phyloP scores from a whole-genome alignment of 805 yeast genomes.

The Lachancea sp. region DNA sequence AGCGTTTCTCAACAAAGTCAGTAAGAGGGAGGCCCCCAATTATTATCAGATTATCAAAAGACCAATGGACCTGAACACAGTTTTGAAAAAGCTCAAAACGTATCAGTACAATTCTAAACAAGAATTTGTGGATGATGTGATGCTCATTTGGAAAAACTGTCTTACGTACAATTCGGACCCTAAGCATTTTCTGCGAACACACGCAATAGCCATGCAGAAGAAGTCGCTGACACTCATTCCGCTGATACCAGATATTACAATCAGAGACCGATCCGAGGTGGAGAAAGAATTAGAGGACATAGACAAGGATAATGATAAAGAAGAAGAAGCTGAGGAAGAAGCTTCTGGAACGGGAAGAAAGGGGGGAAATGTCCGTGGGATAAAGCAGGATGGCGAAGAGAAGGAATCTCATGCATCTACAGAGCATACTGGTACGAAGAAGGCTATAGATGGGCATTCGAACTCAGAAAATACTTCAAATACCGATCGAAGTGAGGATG shows the following conservation, averaged over 20 bases:
- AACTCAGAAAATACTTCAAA: not conserved
- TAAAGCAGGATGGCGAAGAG: slow-evolving; percentile 24
- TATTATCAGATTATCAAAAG: slow-evolving; percentile 82
- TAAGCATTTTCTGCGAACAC: slow-evolving; percentile 79
- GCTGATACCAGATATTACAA: slow-evolving; percentile 79
- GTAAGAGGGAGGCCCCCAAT: slow-evolving; percentile 96
- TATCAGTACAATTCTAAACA: slow-evolving; percentile 78
- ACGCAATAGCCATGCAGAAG: slow-evolving; percentile 95
- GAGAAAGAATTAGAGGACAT: slow-evolving; percentile 55
- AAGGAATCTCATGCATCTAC: slow-evolving; percentile 16
- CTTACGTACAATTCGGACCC: slow-evolving; percentile 92
- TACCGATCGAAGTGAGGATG: not conserved
- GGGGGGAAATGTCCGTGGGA: slow-evolving; percentile 32
- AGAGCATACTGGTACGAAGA: slow-evolving; percentile 32
- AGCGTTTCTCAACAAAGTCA: slow-evolving; percentile 91
- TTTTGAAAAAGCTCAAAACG: slow-evolving; percentile 77
- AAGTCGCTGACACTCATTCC: slow-evolving; percentile 72
- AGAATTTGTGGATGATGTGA: slow-evolving; percentile 90
- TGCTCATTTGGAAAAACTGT: slow-evolving; percentile 95
- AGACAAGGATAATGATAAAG: slow-evolving; percentile 35
- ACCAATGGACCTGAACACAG: slow-evolving; percentile 96
- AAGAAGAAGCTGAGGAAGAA: slow-evolving; percentile 25
- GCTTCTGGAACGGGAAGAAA: slow-evolving; percentile 33
- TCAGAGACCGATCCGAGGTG: slow-evolving; percentile 65
- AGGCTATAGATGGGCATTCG: slow-evolving; percentile 21